Evolutionary conservation across 2,329 filamentous ascomycete species (phyloP).

Genomic region (Colletotrichum gloeosporioides): DNA sequence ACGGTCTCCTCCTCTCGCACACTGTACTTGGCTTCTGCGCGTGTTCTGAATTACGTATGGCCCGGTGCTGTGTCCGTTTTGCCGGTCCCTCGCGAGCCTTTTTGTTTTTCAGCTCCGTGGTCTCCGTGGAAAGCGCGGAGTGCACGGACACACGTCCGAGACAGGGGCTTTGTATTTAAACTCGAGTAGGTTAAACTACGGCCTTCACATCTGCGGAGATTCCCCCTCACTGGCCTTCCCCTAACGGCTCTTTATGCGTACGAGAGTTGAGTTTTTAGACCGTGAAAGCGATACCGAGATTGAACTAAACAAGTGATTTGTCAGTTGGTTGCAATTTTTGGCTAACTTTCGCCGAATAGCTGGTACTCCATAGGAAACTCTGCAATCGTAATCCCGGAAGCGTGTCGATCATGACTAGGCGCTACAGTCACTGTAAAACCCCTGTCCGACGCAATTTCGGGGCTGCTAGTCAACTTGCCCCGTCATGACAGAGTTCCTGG

Average conservation of each 20-base stretch:
- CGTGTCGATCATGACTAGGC: background rate
- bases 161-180: background rate
- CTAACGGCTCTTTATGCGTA: background rate
- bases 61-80: background rate
- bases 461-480: background rate
- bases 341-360: background rate
- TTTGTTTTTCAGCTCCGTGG: conserved; percentile 4
- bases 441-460: background rate
- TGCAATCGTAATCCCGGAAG: background rate
- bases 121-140: background rate
- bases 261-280: background rate
- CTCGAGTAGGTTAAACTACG: background rate
- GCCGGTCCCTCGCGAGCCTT: background rate
- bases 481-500: background rate
- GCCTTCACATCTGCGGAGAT: background rate
- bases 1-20: background rate
- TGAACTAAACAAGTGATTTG: background rate
- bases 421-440: background rate
- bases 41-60: background rate
- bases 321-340: background rate
- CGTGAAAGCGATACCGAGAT: background rate
- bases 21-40: background rate
- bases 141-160: background rate
- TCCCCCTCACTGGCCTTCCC: background rate
- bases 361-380: background rate